These are phyloP conservation scores for Rhododendron griersonianum DNA, from an alignment of 148 eudicot genomes.

Conservation along the genomic window DNA sequence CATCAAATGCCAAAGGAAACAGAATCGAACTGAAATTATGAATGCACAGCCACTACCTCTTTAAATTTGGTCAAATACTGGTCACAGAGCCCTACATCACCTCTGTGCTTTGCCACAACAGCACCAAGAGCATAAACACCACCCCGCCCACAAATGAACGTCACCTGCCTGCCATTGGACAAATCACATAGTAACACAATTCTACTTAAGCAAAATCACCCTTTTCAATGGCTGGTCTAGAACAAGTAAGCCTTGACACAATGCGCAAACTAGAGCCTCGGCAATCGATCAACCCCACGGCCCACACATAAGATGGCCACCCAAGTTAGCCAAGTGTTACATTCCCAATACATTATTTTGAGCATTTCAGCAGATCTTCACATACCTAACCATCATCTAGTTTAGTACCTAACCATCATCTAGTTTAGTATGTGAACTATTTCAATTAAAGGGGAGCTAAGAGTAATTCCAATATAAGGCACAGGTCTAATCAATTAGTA, in stretches of 20 bases:
- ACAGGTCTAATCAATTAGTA: not conserved
- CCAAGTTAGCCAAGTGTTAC: not conserved
- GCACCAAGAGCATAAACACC: constrained; percentile 92
- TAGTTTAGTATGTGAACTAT: not conserved
- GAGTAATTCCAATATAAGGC: not conserved
- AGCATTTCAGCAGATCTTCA: constrained; percentile 7
- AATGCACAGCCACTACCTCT: constrained; percentile 36
- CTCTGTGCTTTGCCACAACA: constrained; percentile 62
- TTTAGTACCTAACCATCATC: not conserved
- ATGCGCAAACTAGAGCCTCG: not conserved
- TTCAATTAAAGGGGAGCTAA: not conserved
- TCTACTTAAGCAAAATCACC: not conserved
- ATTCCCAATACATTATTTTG: not conserved
- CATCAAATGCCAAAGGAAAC: not conserved
- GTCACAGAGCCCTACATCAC: constrained; percentile 40
- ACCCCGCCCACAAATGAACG: constrained; percentile 80
- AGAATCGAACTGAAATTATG: not conserved
- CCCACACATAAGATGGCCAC: not conserved
- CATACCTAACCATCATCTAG: not conserved
- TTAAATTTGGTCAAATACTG: constrained; percentile 55
- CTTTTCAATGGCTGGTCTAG: not conserved
- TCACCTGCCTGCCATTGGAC: constrained; percentile 49
- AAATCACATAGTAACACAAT: not conserved
- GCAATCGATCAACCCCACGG: not conserved
- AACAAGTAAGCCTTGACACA: not conserved